phyloP scores from a whole-genome alignment of 805 yeast genomes.

The Phaffomyces antillensis region DNA sequence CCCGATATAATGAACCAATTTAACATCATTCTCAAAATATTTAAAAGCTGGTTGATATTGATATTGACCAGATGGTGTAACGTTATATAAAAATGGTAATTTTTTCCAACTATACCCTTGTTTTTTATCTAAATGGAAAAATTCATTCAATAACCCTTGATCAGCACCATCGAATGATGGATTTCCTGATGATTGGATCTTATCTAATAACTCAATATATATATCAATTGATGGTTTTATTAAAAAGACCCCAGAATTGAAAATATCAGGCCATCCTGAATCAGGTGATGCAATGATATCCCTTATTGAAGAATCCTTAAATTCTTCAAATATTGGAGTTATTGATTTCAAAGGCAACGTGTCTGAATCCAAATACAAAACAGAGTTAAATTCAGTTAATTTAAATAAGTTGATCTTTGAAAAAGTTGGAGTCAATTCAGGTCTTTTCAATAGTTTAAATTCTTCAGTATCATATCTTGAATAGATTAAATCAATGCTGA shows the following conservation, averaged over 20 bases:
- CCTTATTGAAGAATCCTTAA: conserved; percentile 13
- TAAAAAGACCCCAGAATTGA: conserved; percentile 70
- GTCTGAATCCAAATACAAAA: conserved; percentile 62
- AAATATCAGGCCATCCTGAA: conserved; percentile 83
- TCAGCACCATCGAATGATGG: conserved; percentile 80
- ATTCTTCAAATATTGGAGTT: conserved; percentile 10
- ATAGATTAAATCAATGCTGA: conserved; percentile 21
- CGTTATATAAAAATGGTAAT: conserved; percentile 78
- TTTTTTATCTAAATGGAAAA: conserved; percentile 31
- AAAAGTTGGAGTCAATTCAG: conserved; percentile 45
- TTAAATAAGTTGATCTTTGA: conserved; percentile 46
- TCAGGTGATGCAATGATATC: conserved; percentile 52
- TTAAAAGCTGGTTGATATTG: conserved; percentile 66
- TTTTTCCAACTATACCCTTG: conserved; percentile 45
- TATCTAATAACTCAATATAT: conserved; percentile 32
- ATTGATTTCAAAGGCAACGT: conserved; percentile 39
- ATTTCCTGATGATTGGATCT: conserved; percentile 19
- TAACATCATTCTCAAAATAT: conserved; percentile 39
- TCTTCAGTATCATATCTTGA: conserved; percentile 19
- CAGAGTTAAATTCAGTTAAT: conserved; percentile 33
- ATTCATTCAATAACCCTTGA: conserved; percentile 77
- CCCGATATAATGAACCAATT: conserved; percentile 63
- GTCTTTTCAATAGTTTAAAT: conserved; percentile 34
- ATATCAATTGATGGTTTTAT: conserved; percentile 42
- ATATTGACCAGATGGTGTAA: conserved; percentile 64